Evolutionary conservation across 345 rosid genomes (phyloP).

Genomic region (Eucalyptus rudis): DNA sequence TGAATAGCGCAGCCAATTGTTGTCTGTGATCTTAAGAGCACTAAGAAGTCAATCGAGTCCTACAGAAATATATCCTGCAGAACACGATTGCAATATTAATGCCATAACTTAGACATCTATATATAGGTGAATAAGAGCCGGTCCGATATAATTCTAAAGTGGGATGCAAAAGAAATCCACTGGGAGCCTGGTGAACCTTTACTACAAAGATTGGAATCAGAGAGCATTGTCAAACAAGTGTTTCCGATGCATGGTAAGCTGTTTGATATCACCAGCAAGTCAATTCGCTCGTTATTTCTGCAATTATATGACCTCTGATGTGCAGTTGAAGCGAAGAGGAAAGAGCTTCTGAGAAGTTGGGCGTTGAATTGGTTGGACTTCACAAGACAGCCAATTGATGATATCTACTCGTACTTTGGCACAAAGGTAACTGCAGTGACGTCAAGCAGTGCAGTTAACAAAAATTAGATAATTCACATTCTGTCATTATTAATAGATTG

Average conservation of each 20-base stretch:
- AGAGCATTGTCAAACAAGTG: conserved; percentile 55
- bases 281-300: neutral
- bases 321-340: conserved; percentile 67
- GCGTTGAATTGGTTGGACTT: conserved; percentile 65
- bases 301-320: neutral
- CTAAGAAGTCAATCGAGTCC: neutral
- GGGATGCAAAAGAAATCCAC: conserved; percentile 26
- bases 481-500: neutral
- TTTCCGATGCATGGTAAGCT: conserved; percentile 79
- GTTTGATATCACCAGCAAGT: neutral
- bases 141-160: conserved; percentile 18
- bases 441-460: neutral
- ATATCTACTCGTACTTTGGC: conserved; percentile 75
- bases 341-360: conserved; percentile 62
- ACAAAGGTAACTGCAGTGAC: conserved; percentile 37
- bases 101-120: neutral
- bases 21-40: neutral
- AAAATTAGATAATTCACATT: neutral
- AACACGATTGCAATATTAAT: neutral
- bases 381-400: conserved; percentile 76
- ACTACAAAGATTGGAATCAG: conserved; percentile 46
- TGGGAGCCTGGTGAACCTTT: conserved; percentile 76
- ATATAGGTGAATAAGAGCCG: conserved; percentile 42
- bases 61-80: neutral
- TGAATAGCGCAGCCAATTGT: neutral